Conservation (phyloP, 108 stramenopile species). For the Nannochloropsis salina region DNA sequence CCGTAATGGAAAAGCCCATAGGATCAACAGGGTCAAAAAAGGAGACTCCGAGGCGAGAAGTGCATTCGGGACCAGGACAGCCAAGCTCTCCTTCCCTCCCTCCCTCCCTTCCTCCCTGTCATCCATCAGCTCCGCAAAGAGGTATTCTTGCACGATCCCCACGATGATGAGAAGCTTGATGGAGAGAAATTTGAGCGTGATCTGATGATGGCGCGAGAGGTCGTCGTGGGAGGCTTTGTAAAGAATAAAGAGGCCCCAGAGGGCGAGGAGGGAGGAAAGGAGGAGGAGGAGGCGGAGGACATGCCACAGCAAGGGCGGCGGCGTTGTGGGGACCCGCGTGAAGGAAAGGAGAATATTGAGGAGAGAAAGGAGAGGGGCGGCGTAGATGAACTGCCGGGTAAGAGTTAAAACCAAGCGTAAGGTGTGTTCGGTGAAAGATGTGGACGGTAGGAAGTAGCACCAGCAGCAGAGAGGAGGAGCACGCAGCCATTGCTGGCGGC, state of each 20-base stretch:
- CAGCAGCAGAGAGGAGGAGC: not conserved
- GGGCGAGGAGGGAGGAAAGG: not conserved
- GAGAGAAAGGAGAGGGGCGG: not conserved
- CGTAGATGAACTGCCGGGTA: not conserved
- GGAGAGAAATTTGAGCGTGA: not conserved
- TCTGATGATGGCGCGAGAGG: not conserved
- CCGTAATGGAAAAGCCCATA: not conserved
- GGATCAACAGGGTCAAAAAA: not conserved
- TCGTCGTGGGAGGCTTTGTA: not conserved
- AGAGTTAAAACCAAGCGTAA: not conserved
- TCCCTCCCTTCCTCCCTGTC: not conserved
- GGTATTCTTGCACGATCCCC: not conserved
- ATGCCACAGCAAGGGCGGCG: not conserved
- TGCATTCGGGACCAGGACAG: not conserved
- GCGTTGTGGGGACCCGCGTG: not conserved
- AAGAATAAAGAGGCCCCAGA: constrained; percentile 7
- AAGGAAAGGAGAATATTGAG: constrained; percentile 2
- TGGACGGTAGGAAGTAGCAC: not conserved
- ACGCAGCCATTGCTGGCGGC: not conserved
- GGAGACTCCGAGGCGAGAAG: constrained; percentile 7
- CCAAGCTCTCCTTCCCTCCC: not conserved
- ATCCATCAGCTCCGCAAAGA: not conserved
- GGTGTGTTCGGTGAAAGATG: not conserved
- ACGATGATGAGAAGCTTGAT: not conserved
- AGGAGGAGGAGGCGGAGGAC: not conserved